Base-by-base conservation (phyloP, 805 yeast species). In the Maudiozyma serrabonitensis region DNA sequence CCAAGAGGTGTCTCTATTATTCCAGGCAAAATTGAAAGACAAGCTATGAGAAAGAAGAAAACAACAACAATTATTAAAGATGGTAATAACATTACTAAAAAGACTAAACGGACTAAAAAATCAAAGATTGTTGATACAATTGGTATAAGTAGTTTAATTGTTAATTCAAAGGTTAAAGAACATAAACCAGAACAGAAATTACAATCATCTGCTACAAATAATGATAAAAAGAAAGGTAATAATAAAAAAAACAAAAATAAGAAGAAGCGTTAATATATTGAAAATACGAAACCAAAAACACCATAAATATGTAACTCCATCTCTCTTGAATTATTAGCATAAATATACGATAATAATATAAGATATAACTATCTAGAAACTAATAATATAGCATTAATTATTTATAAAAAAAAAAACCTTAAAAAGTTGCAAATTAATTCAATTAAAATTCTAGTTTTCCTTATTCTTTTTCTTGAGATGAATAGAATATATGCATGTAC, bases 1-100 rank as follows among this genome's bases (percentile, higher is more conserved):
- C 89, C 89, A 5, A 69, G 74, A 48, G 82, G 82, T 4, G 83
- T 81, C 46, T 53, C 67, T 15, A 52, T 64, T 12, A 52, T 54
- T 18, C 54, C 58, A n/a, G 57, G 57, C 3, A 57, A 53, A 48
- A 53, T 64, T 19, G 63, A 56, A 47, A 61, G 56, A 50, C 49
- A 47, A 26, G 52, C 45, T 13, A 45, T 23, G 21, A 48, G 43
- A n/a, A 46, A 42, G 21, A 51, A 50, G 32, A 45, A 32, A 12
- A 46, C 12, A 3, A 39, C 8, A 42, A 31, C 42, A 13, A 21
- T 15, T n/a, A 28, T 9, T 28, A 28, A 28, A 19, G 38, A 48
- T 19, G 45, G 40, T 9, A 43, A 38, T 9, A 43, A 38, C 11
- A 15, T n/a, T 35, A 35, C 38, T 38, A 25, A 41, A 19, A 52